Base-by-base conservation (phyloP, 345 rosid genomes). In the Eucalyptus sp. region DNA sequence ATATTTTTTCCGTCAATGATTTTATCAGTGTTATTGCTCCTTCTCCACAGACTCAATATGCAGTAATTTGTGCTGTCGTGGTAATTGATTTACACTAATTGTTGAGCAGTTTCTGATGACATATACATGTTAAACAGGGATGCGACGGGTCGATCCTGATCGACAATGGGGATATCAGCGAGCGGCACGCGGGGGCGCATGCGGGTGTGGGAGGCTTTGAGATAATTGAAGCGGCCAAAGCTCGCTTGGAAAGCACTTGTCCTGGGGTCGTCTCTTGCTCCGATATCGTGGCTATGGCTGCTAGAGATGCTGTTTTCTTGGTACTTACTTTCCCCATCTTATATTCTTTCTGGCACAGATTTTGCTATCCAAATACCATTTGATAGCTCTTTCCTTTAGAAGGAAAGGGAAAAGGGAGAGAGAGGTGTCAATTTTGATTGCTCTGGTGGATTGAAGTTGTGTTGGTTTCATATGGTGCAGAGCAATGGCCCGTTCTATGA, bases 101-200 rank as follows among this genome's bases (percentile, higher is more conserved):
- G 48, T 20, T 41, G 24, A 20, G 83, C 27, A 76, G 83, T 20
- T 76, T 20, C 16, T 76, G 48, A 76, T 37, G 48, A 76, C 29
- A 1, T 76, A 13, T 50, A 49, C 60, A 4, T n/a, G 14, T 86
- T 86, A 10, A 66, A 46, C 89, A 88, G 91, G 99, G 98, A 17
- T 97, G 98, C 51, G 98, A 96, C 62, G 98, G 98, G 31, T 97
- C 99, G 18, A 96, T 96, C 88, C 94, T 97, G 87, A 90, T 96
- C n/a, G 90, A 94, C 18, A 92, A 95, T 66, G 89, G 89, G 14
- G 80, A 90, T 29, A 89, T 41, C 83, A 91, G 93, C 17, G 99
- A 97, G 93, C 93, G 87, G 88, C 81, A 79, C 46, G 97, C 98
- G 4, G 91, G 90, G 52, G 94, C 96, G 25, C 97, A 95, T 89